Evolutionary conservation across 768 basidiomycete genomes (phyloP).

Genomic region (Dioszegia aurantiaca): DNA sequence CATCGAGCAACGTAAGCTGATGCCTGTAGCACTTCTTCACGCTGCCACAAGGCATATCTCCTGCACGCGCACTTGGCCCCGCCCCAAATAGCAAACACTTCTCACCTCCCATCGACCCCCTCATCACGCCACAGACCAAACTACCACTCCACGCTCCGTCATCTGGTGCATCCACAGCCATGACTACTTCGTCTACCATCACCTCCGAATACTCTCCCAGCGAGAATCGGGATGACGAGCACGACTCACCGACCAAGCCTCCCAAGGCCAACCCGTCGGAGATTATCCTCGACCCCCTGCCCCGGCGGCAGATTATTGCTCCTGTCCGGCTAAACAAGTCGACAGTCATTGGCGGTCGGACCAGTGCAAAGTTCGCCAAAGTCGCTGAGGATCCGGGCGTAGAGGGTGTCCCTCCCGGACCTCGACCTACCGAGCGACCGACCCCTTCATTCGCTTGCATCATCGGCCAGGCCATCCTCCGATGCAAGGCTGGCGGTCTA

Average conservation of each 20-base stretch:
- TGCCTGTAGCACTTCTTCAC: slow-evolving; percentile 10
- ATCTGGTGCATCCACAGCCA: slow-evolving; percentile 26
- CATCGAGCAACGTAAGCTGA: neutral
- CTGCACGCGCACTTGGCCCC: slow-evolving; percentile 42
- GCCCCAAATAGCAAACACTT: slow-evolving; percentile 28
- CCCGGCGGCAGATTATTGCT: slow-evolving; percentile 1
- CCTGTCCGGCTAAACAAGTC: slow-evolving; percentile 6
- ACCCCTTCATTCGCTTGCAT: slow-evolving; percentile 89
- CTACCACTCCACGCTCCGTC: slow-evolving; percentile 20
- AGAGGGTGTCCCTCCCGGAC: slow-evolving; percentile 68
- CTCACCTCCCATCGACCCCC: slow-evolving; percentile 25
- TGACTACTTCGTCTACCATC: slow-evolving; percentile 7
- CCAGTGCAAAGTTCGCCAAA: slow-evolving; percentile 42
- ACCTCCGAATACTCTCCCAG: neutral
- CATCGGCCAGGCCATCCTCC: slow-evolving; percentile 89
- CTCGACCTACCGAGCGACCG: slow-evolving; percentile 75
- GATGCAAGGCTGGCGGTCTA: slow-evolving; percentile 75
- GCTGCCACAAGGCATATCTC: slow-evolving; percentile 40
- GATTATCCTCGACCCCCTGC: slow-evolving; percentile 23
- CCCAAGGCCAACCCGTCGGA: slow-evolving; percentile 20
- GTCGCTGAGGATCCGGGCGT: slow-evolving; percentile 46
- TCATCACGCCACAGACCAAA: slow-evolving; percentile 36
- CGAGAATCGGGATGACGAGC: slow-evolving; percentile 32
- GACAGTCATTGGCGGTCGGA: slow-evolving; percentile 27
- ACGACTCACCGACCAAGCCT: slow-evolving; percentile 39